These are phyloP conservation scores for Mercurialis annua DNA, from an alignment of 345 rosid species.

Conservation along the genomic window DNA sequence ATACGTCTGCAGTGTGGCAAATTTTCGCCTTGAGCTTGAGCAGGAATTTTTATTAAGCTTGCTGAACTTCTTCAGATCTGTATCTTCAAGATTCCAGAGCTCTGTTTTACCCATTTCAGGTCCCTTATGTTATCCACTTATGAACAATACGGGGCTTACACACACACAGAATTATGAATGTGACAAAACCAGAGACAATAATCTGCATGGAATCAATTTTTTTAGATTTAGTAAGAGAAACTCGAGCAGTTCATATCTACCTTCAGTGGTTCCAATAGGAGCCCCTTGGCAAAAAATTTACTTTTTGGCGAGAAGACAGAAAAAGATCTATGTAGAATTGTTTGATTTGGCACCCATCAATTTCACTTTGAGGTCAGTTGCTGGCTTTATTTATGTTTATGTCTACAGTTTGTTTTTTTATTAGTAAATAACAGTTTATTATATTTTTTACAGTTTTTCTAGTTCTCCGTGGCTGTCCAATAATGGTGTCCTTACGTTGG, in stretches of 20 bases:
- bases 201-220: constrained; percentile 33
- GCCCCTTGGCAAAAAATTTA: constrained; percentile 94
- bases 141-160: constrained; percentile 35
- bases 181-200: constrained; percentile 34
- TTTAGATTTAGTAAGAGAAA: constrained; percentile 36
- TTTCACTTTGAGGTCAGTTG: constrained; percentile 66
- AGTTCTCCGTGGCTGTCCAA: constrained; percentile 91
- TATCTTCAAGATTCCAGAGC: constrained; percentile 58
- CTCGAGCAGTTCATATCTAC: constrained; percentile 40
- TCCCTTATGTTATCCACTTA: constrained; percentile 36
- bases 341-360: constrained; percentile 72
- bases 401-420: neutral
- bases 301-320: constrained; percentile 73
- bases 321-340: constrained; percentile 80
- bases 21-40: constrained; percentile 84
- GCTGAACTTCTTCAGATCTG: constrained; percentile 59
- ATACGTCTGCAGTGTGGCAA: constrained; percentile 62
- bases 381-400: neutral
- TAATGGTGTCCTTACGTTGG: constrained; percentile 64
- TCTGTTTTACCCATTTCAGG: constrained; percentile 54
- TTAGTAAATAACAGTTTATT: constrained; percentile 20
- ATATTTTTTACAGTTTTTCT: constrained; percentile 65
- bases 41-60: constrained; percentile 68
- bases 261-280: constrained; percentile 80
- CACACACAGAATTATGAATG: constrained; percentile 24